Evolutionary conservation across 371 early-diverging fungal genomes (phyloP).

Genomic region (Globomyces sp.): DNA sequence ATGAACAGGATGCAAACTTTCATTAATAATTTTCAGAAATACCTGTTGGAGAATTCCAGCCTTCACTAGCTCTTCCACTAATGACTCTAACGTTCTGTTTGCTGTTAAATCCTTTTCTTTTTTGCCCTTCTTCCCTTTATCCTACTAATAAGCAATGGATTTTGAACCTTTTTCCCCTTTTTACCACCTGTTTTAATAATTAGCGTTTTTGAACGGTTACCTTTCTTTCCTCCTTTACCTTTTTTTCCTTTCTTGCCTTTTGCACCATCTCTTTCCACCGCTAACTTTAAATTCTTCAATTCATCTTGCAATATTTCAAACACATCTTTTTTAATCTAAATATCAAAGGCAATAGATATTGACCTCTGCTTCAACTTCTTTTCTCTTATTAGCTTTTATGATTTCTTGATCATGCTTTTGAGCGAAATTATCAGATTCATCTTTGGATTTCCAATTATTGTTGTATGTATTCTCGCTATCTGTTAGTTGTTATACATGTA

Average conservation of each 20-base stretch:
- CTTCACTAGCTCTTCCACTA: slow-evolving; percentile 53
- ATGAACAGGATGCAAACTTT: slow-evolving; percentile 6
- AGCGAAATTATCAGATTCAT: slow-evolving; percentile 56
- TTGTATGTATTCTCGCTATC: slow-evolving; percentile 23
- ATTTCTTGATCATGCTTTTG: slow-evolving; percentile 62
- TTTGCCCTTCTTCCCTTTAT: slow-evolving; percentile 53
- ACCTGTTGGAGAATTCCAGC: slow-evolving; percentile 51
- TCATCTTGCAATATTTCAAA: slow-evolving; percentile 57
- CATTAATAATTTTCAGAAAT: background rate
- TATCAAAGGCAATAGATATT: slow-evolving; percentile 22
- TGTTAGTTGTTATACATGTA: slow-evolving; percentile 22
- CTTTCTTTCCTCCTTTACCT: too few species aligned
- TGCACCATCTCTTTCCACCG: slow-evolving; percentile 44
- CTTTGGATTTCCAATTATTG: slow-evolving; percentile 47
- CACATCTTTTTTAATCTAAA: slow-evolving; percentile 51
- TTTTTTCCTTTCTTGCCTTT: slow-evolving; percentile 29
- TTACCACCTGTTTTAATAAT: background rate
- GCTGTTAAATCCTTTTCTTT: slow-evolving; percentile 63
- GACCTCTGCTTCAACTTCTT: slow-evolving; percentile 46
- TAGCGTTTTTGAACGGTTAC: too few species aligned
- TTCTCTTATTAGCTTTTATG: slow-evolving; percentile 51
- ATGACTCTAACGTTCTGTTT: slow-evolving; percentile 54
- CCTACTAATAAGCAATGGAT: slow-evolving; percentile 23
- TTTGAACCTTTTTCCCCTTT: slow-evolving; percentile 34
- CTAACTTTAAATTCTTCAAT: slow-evolving; percentile 54